phyloP scores from a whole-genome alignment of 495 filamentous ascomycete species.

The Tetracladium marchalianum region DNA sequence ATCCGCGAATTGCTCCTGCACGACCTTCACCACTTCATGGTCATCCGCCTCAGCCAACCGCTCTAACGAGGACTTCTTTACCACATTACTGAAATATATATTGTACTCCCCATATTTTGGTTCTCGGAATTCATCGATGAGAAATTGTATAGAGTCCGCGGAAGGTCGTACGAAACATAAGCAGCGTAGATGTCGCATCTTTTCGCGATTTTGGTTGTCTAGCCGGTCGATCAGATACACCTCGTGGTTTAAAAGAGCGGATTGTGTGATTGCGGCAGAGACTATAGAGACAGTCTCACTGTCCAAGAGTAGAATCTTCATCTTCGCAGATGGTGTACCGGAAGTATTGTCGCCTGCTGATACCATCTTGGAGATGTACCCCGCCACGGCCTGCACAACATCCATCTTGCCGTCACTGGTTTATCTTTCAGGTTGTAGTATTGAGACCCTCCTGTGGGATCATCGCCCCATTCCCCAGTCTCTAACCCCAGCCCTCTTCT shows the following conservation, averaged over 20 bases:
- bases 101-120: conserved; percentile 98
- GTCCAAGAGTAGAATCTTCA: conserved; percentile 96
- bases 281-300: conserved; percentile 89
- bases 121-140: conserved; percentile 92
- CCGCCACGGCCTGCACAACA: conserved; percentile 79
- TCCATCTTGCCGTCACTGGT: conserved; percentile 54
- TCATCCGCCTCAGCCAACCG: conserved; percentile 95
- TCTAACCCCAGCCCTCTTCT: no score
- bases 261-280: conserved; percentile 92
- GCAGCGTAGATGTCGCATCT: conserved; percentile 95
- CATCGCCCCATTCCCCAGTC: no score
- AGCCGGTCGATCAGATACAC: conserved; percentile 95
- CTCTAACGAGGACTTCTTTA: conserved; percentile 93
- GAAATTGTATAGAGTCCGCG: conserved; percentile 77
- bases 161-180: conserved; percentile 89
- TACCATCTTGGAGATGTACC: conserved; percentile 97
- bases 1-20: conserved; percentile 95
- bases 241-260: conserved; percentile 89
- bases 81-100: conserved; percentile 92
- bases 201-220: conserved; percentile 83
- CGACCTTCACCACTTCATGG: conserved; percentile 84
- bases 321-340: conserved; percentile 73
- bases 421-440: background rate
- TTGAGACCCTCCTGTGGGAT: background rate
- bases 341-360: conserved; percentile 67